Conservation (phyloP, 2,329 filamentous ascomycete species). For the Penicillium sp. region DNA sequence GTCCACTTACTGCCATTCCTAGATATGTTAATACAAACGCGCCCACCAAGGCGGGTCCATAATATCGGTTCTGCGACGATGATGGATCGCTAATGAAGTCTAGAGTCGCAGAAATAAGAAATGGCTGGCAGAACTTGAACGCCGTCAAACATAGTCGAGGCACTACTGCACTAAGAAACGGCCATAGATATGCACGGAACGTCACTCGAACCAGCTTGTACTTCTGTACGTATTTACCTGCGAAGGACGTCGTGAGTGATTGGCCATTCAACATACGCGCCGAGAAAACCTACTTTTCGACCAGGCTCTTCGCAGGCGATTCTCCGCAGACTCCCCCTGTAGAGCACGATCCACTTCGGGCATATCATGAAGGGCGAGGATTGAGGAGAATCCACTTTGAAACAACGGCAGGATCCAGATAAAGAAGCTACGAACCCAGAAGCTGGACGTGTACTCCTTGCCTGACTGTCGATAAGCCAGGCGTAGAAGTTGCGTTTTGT, state of each 20-base stretch:
- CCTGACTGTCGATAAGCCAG: constrained; percentile 36
- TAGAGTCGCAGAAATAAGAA: constrained; percentile 30
- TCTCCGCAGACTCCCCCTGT: constrained; percentile 4
- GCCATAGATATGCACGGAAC: constrained; percentile 14
- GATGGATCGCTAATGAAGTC: constrained; percentile 15
- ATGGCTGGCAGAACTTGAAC: constrained; percentile 32
- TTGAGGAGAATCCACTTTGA: constrained; percentile 42
- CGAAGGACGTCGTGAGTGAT: background rate
- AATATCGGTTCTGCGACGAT: constrained; percentile 9
- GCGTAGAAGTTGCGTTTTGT: constrained; percentile 40
- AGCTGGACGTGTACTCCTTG: constrained; percentile 50
- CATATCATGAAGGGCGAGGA: constrained; percentile 45
- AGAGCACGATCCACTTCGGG: constrained; percentile 35
- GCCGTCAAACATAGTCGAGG: constrained; percentile 23
- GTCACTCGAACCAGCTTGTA: constrained; percentile 11
- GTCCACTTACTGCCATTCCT: constrained; percentile 29
- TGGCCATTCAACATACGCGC: background rate
- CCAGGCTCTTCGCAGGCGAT: constrained; percentile 6
- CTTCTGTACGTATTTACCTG: background rate
- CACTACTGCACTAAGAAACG: constrained; percentile 27
- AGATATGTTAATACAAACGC: constrained; percentile 35
- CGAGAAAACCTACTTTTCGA: constrained; percentile 3
- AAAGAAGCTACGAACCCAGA: constrained; percentile 50
- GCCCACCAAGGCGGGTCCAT: constrained; percentile 34
- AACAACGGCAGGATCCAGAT: constrained; percentile 54